These are phyloP conservation scores for Testicularia cyperi DNA, from an alignment of 1,284 basidiomycete species.

Conservation along the genomic window DNA sequence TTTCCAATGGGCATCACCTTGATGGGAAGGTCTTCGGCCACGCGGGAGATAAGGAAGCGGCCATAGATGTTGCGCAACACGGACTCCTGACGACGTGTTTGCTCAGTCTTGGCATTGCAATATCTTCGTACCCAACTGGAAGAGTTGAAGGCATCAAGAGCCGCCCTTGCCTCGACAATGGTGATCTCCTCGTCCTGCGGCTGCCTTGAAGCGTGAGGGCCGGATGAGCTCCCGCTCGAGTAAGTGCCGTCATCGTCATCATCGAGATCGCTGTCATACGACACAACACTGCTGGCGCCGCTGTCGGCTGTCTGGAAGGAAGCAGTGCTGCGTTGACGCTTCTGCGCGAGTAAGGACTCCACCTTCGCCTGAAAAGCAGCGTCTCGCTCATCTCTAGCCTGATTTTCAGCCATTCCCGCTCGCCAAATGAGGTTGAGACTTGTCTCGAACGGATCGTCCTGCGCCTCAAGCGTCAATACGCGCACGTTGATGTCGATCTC, in stretches of 20 bases:
- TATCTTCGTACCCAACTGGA: slow-evolving; percentile 70
- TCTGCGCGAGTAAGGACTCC: slow-evolving; percentile 57
- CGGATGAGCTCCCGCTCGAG: slow-evolving; percentile 11
- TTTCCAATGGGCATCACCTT: slow-evolving; percentile 62
- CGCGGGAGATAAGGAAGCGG: slow-evolving; percentile 19
- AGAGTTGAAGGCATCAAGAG: slow-evolving; percentile 75
- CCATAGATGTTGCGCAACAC: slow-evolving; percentile 58
- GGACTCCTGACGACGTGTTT: slow-evolving; percentile 63
- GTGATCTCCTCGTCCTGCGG: slow-evolving; percentile 8
- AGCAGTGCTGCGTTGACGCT: slow-evolving; percentile 58
- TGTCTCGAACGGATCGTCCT: slow-evolving; percentile 84
- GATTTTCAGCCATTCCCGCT: slow-evolving; percentile 75
- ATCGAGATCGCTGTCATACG: background rate
- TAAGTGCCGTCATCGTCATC: slow-evolving; percentile 4
- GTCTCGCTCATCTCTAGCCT: slow-evolving; percentile 74
- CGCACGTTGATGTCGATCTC: slow-evolving; percentile 66
- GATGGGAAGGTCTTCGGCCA: slow-evolving; percentile 62
- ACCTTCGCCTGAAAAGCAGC: slow-evolving; percentile 80
- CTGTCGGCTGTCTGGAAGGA: slow-evolving; percentile 19
- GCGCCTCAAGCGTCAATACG: slow-evolving; percentile 72
- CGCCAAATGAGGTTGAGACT: slow-evolving; percentile 77
- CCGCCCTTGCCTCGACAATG: slow-evolving; percentile 70
- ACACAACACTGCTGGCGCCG: slow-evolving; percentile 5
- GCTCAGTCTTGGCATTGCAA: slow-evolving; percentile 59
- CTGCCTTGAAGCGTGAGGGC: slow-evolving; percentile 1